Conservation (phyloP, 2,329 filamentous ascomycete genomes). For the Colletotrichum sp. region DNA sequence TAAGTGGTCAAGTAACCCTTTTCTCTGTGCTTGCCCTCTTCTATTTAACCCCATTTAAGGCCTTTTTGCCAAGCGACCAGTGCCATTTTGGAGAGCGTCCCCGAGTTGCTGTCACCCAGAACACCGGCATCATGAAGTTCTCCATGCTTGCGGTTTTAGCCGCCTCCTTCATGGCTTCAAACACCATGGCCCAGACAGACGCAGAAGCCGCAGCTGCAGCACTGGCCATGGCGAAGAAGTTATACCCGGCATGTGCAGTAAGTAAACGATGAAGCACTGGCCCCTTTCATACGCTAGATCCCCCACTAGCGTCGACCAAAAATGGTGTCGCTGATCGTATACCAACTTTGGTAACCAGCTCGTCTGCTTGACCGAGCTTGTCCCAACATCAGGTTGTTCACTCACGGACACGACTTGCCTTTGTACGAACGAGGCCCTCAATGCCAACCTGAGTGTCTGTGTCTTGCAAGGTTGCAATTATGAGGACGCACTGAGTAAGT, state of each 20-base stretch:
- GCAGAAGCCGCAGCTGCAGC: neutral
- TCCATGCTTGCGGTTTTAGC: neutral
- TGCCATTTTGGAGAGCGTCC: neutral
- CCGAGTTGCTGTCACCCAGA: neutral
- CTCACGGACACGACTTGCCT: conserved; percentile 23
- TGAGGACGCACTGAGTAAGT: conserved; percentile 11
- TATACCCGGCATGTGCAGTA: conserved; percentile 22
- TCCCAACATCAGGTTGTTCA: conserved; percentile 9
- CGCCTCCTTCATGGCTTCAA: neutral
- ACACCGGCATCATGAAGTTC: neutral
- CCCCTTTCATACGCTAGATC: neutral
- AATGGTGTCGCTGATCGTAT: neutral
- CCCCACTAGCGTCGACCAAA: neutral
- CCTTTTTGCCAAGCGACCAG: neutral
- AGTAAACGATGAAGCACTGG: conserved; percentile 6
- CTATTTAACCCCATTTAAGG: neutral
- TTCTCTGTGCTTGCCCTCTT: neutral
- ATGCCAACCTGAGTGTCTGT: conserved; percentile 18
- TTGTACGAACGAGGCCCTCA: conserved; percentile 25
- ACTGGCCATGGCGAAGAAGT: conserved; percentile 6
- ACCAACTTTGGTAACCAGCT: conserved; percentile 5
- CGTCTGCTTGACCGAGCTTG: conserved; percentile 17
- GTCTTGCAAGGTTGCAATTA: conserved; percentile 21
- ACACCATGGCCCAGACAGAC: neutral
- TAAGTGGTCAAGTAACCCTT: neutral